Base-by-base conservation (phyloP, 352 stramenopile genomes). In the Hyaloperonospora arabidopsidis region DNA sequence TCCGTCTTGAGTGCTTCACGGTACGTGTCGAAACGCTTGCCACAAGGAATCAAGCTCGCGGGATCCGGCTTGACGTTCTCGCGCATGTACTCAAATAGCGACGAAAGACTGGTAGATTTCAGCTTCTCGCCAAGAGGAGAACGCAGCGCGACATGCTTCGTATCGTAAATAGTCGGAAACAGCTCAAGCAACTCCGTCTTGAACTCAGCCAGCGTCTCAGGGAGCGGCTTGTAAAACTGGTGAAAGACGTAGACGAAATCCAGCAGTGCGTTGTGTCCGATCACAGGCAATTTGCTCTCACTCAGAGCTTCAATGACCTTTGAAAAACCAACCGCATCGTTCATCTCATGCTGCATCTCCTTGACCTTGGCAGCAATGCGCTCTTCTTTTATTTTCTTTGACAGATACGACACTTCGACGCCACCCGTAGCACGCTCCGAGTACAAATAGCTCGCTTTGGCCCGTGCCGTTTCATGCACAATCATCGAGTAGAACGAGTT, bases 231-330 rank as follows among this genome's bases (percentile, higher is more conserved):
- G 63, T 81, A 86, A 51, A 93, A 93, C 63, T 91, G 80, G 52
- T 83, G 76, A 63, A 86, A 91, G 36, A 89, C 65, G 54, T 93
- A 89, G 10, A 89, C 74, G 58, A 93, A 90, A 53, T 93, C 83
- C 29, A 90, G 62, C 35, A 93, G 67, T 44, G 79, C 82, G 54
- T 93, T 93, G 71, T 93, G 83, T 11, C 80, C 83, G 0, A 93
- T 57, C 8, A 93, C 46, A 8, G 80, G 79, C 59, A 89, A 83
- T 52, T 88, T 86, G 63, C 73, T 84, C 35, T 84, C 66, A 39
- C 72, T 84, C 50, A 93, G 50, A 6, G 71, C 59, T 43, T 90
- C 70, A 48, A 93, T 90, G 1, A 93, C 79, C 52, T 70, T 74
- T 44, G 80, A 88, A 40, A 93, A 90, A 3, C 83, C 83, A 28